Percentiles rank a stretch among this genome's conserved stretches.
Evolutionary conservation across 108 stramenopile species (phyloP).

Genomic region (Aureococcus anophagefferens): DNA sequence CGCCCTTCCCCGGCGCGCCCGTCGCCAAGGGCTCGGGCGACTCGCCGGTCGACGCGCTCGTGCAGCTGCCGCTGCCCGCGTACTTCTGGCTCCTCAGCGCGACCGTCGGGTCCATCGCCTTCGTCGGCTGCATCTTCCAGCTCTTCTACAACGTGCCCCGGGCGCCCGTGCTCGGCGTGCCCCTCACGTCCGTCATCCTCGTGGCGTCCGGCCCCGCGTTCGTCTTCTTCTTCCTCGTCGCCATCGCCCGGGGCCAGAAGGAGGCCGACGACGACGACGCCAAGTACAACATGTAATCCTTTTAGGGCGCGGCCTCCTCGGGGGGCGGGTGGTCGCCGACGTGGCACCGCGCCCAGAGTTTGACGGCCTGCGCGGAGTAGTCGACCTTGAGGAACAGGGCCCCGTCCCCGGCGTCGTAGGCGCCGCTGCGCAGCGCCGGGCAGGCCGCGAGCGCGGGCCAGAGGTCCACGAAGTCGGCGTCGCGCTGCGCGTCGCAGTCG

Average conservation of each 20-base stretch:
- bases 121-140: conserved; percentile 1
- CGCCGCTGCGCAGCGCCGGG: too few species aligned
- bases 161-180: not conserved
- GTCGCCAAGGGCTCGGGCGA: too few species aligned
- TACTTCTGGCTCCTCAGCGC: not conserved
- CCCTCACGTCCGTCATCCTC: not conserved
- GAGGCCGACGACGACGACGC: not conserved
- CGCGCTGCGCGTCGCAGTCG: too few species aligned
- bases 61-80: not conserved
- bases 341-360: too few species aligned
- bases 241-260: not conserved
- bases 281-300: not conserved
- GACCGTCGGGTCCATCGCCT: not conserved
- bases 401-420: too few species aligned
- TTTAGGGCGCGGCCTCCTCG: too few species aligned
- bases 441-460: too few species aligned
- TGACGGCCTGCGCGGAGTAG: too few species aligned
- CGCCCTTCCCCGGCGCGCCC: not conserved
- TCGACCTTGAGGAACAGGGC: too few species aligned
- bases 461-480: too few species aligned
- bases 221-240: not conserved
- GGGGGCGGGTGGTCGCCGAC: too few species aligned
- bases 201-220: not conserved
- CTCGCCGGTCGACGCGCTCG: not conserved
- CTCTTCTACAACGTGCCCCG: not conserved